phyloP scores from a whole-genome alignment of 495 filamentous ascomycete species.

The Mycothermus thermophilus region DNA sequence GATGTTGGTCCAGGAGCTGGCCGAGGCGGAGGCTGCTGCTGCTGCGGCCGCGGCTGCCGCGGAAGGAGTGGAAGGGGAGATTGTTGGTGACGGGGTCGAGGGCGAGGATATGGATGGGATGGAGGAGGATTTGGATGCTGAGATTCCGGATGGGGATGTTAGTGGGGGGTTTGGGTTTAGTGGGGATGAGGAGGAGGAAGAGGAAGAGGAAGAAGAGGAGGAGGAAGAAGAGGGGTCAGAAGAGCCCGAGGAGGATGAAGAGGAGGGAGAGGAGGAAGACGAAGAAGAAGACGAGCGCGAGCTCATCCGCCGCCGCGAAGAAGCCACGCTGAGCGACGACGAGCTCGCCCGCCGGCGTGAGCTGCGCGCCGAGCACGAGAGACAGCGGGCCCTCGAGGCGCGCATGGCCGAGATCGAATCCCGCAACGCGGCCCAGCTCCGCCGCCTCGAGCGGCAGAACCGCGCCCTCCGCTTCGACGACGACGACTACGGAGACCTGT shows the following conservation, averaged over 20 bases:
- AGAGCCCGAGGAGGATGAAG: constrained; percentile 12
- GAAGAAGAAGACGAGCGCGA: too few relatives aligned
- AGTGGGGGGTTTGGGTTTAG: constrained; percentile 22
- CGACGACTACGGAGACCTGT: constrained; percentile 31
- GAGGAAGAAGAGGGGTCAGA: constrained; percentile 19
- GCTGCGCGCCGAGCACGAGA: constrained; percentile 16
- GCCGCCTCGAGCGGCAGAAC: too few relatives aligned
- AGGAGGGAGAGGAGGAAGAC: constrained; percentile 7
- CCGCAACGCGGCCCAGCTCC: constrained; percentile 14
- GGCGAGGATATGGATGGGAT: constrained; percentile 24
- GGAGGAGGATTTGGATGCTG: constrained; percentile 47
- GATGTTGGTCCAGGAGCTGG: constrained; percentile 49
- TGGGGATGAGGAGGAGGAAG: constrained; percentile 32
- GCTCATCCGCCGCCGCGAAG: too few relatives aligned
- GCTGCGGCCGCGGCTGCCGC: constrained; percentile 23
- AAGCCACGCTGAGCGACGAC: too few relatives aligned
- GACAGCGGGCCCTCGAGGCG: constrained; percentile 25
- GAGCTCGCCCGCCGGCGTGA: constrained; percentile 20
- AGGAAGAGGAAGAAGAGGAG: constrained; percentile 18
- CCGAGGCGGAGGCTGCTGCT: constrained; percentile 37
- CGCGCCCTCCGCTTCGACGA: too few relatives aligned
- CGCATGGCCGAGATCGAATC: constrained; percentile 37
- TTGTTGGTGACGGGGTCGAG: constrained; percentile 16
- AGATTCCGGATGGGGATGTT: constrained; percentile 49
- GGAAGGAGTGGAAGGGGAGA: constrained; percentile 11